Conservation (phyloP, 345 rosid genomes). For the Linum trigynum region DNA sequence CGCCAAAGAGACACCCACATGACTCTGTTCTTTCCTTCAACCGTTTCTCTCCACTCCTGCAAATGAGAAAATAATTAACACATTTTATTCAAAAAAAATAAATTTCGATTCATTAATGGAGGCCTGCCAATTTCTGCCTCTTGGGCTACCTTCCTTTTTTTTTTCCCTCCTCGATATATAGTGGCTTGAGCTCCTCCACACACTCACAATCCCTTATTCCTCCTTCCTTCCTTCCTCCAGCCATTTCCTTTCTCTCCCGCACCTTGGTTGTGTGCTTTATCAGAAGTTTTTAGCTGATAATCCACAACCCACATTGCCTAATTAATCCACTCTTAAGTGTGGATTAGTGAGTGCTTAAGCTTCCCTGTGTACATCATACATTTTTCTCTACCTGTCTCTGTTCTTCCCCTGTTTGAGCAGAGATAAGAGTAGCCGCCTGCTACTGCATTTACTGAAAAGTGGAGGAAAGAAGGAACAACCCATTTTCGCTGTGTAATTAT, state of each 20-base stretch:
- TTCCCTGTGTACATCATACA: neutral
- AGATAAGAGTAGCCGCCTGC: no score
- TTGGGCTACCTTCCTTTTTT: slow-evolving; percentile 36
- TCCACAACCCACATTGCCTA: slow-evolving; percentile 33
- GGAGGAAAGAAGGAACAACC: no score
- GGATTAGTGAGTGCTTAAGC: no score
- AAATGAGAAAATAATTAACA: neutral
- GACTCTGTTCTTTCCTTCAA: slow-evolving; percentile 40
- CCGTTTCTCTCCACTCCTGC: slow-evolving; percentile 20
- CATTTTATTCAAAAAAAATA: slow-evolving; percentile 4
- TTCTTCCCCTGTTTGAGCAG: no score
- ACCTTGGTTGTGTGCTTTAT: slow-evolving; percentile 19
- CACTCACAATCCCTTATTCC: slow-evolving; percentile 21
- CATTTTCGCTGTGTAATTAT: no score
- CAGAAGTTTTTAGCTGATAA: slow-evolving; percentile 38
- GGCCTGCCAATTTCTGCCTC: slow-evolving; percentile 28
- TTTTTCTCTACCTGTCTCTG: no score
- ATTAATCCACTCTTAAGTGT: neutral
- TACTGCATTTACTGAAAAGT: no score
- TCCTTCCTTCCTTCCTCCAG: slow-evolving; percentile 5
- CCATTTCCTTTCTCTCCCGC: slow-evolving; percentile 4
- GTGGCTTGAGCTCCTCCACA: slow-evolving; percentile 17
- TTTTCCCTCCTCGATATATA: slow-evolving; percentile 38
- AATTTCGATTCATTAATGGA: slow-evolving; percentile 29
- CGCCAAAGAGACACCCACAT: slow-evolving; percentile 53